These are phyloP conservation scores for Fusarium nisikadoi DNA, from an alignment of 2,329 filamentous ascomycete species.

Conservation along the genomic window DNA sequence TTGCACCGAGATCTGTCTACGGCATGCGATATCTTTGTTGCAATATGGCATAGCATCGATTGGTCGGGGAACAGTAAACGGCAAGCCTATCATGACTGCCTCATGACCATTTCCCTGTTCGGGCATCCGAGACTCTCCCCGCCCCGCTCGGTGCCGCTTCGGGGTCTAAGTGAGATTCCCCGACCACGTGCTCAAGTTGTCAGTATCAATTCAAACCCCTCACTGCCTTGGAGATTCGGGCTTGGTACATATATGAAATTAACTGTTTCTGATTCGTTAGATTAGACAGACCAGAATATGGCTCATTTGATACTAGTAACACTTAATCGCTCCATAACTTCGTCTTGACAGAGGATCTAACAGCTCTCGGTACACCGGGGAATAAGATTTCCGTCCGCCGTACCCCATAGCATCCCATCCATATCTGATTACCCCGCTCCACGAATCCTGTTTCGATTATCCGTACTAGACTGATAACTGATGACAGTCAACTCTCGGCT, in stretches of 20 bases:
- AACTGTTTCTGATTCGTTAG: neutral
- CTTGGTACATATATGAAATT: neutral
- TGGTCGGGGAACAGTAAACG: neutral
- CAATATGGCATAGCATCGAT: too few relatives aligned
- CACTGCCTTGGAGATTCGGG: accelerated
- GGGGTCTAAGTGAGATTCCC: neutral
- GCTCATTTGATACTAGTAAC: neutral
- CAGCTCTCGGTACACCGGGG: neutral
- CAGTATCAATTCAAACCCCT: neutral
- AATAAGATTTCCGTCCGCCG: neutral
- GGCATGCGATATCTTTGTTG: neutral
- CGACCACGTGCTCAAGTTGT: neutral
- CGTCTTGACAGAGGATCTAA: neutral
- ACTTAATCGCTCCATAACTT: neutral
- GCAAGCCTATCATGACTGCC: too few relatives aligned
- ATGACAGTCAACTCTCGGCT: neutral
- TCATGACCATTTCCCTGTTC: neutral
- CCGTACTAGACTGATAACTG: too few relatives aligned
- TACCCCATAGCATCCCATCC: neutral
- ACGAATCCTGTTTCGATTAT: neutral
- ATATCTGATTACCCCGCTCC: neutral
- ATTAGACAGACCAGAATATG: neutral
- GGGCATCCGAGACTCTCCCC: neutral
- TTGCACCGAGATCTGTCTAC: neutral
- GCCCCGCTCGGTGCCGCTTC: neutral